Evolutionary conservation across 2,329 filamentous ascomycete genomes (phyloP).

Genomic region (Verticillium nubilum): DNA sequence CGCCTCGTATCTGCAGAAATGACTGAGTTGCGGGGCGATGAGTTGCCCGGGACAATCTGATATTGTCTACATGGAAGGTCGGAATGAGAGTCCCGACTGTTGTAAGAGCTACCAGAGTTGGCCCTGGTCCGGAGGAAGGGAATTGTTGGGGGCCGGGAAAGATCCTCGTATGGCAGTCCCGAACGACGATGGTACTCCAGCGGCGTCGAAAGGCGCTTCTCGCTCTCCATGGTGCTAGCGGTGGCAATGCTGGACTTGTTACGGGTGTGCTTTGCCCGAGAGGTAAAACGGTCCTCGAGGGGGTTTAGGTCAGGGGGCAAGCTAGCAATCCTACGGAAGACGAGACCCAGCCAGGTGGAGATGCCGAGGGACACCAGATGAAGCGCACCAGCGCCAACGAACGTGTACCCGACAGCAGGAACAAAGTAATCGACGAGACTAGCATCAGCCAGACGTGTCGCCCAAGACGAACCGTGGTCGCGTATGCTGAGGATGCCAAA

Average conservation of each 20-base stretch:
- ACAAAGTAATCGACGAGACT: slow-evolving; percentile 55
- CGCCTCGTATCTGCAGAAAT: slow-evolving; percentile 41
- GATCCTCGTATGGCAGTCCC: slow-evolving; percentile 35
- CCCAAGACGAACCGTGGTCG: slow-evolving; percentile 51
- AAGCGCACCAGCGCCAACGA: slow-evolving; percentile 57
- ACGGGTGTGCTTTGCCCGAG: slow-evolving; percentile 67
- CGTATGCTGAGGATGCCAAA: slow-evolving; percentile 45
- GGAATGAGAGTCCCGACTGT: slow-evolving; percentile 46
- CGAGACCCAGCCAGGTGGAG: slow-evolving; percentile 68
- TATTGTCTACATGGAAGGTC: slow-evolving; percentile 53
- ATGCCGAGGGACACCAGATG: slow-evolving; percentile 67
- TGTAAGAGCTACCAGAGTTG: slow-evolving; percentile 52
- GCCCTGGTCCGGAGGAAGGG: slow-evolving; percentile 77
- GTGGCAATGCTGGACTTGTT: slow-evolving; percentile 57
- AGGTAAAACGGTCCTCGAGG: slow-evolving; percentile 78
- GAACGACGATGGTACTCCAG: slow-evolving; percentile 37
- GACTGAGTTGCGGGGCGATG: slow-evolving; percentile 35
- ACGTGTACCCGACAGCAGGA: slow-evolving; percentile 61
- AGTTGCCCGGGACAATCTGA: slow-evolving; percentile 37
- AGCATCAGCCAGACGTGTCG: slow-evolving; percentile 57
- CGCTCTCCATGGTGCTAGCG: slow-evolving; percentile 34
- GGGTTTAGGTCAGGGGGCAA: slow-evolving; percentile 96
- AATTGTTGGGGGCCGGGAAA: slow-evolving; percentile 50
- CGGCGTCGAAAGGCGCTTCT: slow-evolving; percentile 55
- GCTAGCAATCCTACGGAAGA: slow-evolving; percentile 75